Conservation (phyloP, 2,329 filamentous ascomycete genomes). For the Cordyceps militaris region DNA sequence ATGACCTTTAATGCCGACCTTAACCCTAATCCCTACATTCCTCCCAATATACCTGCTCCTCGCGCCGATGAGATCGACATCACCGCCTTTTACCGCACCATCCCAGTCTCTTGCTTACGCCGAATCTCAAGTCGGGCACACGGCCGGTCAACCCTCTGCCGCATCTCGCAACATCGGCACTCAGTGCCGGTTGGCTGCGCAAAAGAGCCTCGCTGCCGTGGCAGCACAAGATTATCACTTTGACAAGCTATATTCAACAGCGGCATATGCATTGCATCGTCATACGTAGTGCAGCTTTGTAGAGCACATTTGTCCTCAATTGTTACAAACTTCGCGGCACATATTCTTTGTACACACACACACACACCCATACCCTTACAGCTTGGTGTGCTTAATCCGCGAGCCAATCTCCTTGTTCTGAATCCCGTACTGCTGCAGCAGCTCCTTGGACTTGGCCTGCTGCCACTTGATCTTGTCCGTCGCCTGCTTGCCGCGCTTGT, state of each 20-base stretch:
- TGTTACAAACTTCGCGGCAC: not conserved
- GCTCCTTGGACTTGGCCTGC: slow-evolving; percentile 54
- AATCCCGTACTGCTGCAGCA: slow-evolving; percentile 54
- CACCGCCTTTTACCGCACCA: too few relatives aligned
- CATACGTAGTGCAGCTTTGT: not conserved
- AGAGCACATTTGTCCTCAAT: not conserved
- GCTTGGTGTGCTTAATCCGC: slow-evolving; percentile 42
- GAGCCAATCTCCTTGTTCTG: slow-evolving; percentile 42
- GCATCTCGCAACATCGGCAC: too few relatives aligned
- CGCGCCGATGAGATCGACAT: too few relatives aligned
- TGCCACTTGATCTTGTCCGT: slow-evolving; percentile 58
- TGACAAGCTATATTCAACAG: not conserved
- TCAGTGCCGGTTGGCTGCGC: too few relatives aligned
- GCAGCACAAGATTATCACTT: too few relatives aligned
- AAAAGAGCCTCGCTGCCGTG: too few relatives aligned
- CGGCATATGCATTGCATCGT: not conserved
- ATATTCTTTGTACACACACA: not conserved
- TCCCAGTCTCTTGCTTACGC: too few relatives aligned
- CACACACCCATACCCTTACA: slow-evolving; percentile 23
- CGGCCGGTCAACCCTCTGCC: too few relatives aligned
- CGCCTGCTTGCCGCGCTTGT: slow-evolving; percentile 57
- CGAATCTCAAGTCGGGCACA: too few relatives aligned
- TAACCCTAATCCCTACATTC: too few relatives aligned
- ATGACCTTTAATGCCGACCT: too few relatives aligned
- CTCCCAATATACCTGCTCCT: too few relatives aligned